These are phyloP conservation scores for Aquilaria malaccensis DNA, from an alignment of 345 rosid species.

Conservation along the genomic window DNA sequence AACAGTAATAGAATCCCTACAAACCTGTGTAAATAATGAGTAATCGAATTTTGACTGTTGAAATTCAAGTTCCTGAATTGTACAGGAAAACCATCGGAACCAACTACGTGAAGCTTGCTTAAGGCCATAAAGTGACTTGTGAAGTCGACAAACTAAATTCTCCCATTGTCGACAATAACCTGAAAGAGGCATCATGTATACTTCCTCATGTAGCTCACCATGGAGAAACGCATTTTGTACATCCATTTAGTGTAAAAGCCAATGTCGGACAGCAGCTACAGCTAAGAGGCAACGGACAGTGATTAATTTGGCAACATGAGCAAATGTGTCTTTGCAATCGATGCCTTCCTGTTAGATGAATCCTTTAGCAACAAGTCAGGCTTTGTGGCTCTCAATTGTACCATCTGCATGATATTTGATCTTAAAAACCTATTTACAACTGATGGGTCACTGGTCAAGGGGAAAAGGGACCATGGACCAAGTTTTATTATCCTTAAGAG, in stretches of 20 bases:
- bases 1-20: not conserved
- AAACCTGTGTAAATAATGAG: no score
- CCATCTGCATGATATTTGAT: conserved; percentile 1
- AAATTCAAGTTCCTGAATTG: no score
- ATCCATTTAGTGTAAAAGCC: conserved; percentile 1
- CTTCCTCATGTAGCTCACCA: not conserved
- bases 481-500: not conserved
- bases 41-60: not conserved
- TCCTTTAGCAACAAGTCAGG: conserved; percentile 1
- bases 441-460: not conserved
- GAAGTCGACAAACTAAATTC: not conserved
- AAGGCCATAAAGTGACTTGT: not conserved
- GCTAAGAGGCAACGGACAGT: not conserved
- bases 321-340: conserved; percentile 1
- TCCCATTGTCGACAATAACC: not conserved
- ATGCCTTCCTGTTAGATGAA: not conserved
- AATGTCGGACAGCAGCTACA: not conserved
- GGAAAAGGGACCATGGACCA: not conserved
- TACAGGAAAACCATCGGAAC: not conserved
- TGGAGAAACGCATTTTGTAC: conserved; percentile 2
- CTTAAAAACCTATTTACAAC: not conserved
- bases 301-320: not conserved
- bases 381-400: not conserved
- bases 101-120: conserved; percentile 5
- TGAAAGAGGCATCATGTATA: not conserved